Evolutionary conservation across 2,329 filamentous ascomycete species (phyloP), one percentile per base, ranked within the genome.

Genomic region (Aspergillus thermomutatus): DNA sequence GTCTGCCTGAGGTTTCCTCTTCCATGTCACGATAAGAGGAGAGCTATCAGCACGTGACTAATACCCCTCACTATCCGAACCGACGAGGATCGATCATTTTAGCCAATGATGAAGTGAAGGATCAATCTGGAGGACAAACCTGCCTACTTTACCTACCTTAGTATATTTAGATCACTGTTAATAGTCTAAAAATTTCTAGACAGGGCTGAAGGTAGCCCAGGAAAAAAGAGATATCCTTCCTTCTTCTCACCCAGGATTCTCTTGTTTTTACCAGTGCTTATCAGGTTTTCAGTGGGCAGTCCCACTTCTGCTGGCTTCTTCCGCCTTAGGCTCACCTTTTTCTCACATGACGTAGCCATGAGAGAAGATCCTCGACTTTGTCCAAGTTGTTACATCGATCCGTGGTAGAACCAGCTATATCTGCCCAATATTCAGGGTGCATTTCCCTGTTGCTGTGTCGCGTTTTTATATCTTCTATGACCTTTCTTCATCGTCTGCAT

Each of bases 331-430:
- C 34, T 56, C 50, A 55, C 54, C 46, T 47, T 54, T 49, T 37
- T 52, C 66, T 66, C 69, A 69, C 67, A 71, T 72, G 69, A 72
- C 69, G 69, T 72, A 69, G 66, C 58, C 60, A 66, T 71, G 66
- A 70, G 58, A 61, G 63, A 61, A 46, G 43, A 14, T 17, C 40
- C 8, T 19, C 17, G 10, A 11, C 31, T 19, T 21, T 21, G 40
- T 19, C n/a, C 21, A 43, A 10, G n/a, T 19, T 10, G 10, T 43
- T 21, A 37, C 31, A 37, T 6, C 23, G 43, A 46, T 46, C 43
- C 23, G 8, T 26, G 43, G 43, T 46, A 46, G 11, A 46, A 17
- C 5, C 31, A 37, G 31, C 31, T 37, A 14, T 37, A 37, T 37
- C 31, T 7, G 5, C 14, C 31, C 31, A 37, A 6, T 14, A 37